Evolutionary conservation across 352 stramenopile species (phyloP).

Genomic region (Pythium coloratum): DNA sequence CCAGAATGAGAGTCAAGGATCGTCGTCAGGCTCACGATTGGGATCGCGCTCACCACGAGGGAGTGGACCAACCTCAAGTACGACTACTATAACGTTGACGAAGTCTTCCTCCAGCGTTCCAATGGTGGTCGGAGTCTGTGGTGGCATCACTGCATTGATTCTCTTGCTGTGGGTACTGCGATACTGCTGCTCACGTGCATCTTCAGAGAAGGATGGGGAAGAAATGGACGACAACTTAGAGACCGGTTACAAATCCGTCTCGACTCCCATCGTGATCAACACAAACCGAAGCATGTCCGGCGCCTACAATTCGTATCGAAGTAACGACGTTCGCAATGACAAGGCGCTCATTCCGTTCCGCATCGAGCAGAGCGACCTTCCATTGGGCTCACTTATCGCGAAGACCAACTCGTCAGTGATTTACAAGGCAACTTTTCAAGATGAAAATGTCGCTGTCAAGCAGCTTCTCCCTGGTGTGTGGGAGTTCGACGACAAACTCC

Average conservation of each 20-base stretch:
- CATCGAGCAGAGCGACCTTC: slow-evolving; percentile 2
- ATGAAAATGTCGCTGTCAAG: slow-evolving; percentile 6
- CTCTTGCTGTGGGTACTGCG: background rate
- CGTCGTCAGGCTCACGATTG: background rate
- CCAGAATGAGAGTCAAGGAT: background rate
- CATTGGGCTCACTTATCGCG: background rate
- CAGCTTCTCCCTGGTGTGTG: slow-evolving; percentile 16
- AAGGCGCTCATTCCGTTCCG: slow-evolving; percentile 1
- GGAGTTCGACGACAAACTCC: slow-evolving; percentile 12
- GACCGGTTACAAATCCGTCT: background rate
- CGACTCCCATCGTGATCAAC: background rate
- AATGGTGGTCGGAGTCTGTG: background rate
- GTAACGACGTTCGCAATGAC: background rate
- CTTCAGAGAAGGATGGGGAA: background rate
- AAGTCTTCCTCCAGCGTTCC: background rate
- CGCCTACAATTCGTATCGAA: slow-evolving; percentile 1
- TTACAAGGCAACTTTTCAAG: slow-evolving; percentile 5
- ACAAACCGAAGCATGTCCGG: background rate
- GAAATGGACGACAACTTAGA: background rate
- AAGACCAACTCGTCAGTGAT: slow-evolving; percentile 5
- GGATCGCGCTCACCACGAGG: background rate
- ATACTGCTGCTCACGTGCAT: background rate
- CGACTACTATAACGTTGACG: background rate
- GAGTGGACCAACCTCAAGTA: background rate
- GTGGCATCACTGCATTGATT: background rate